phyloP scores from a whole-genome alignment of 164 flowering plant genomes.

The Santalum album region DNA sequence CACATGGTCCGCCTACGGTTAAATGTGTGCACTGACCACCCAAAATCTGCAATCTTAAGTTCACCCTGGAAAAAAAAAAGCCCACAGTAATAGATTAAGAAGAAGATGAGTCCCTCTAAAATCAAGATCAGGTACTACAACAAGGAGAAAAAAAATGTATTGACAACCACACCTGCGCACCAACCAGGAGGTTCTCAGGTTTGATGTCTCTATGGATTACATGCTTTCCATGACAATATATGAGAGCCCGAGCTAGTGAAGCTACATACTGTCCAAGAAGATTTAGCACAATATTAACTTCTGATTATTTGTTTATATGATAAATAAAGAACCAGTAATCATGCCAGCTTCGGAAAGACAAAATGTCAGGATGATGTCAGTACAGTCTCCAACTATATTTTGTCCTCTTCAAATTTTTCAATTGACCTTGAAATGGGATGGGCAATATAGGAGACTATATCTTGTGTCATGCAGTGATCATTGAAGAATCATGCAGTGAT shows the following conservation, averaged over 20 bases:
- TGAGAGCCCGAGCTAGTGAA: conserved; percentile 81
- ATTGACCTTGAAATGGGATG: too few relatives aligned
- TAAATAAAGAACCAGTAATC: neutral
- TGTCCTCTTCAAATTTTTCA: too few relatives aligned
- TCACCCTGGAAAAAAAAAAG: conserved; percentile 61
- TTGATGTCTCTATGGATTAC: conserved; percentile 96
- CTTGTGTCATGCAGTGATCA: too few relatives aligned
- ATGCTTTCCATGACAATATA: conserved; percentile 93
- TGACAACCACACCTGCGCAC: conserved; percentile 52
- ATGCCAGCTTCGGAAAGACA: too few relatives aligned
- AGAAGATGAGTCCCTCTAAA: too few relatives aligned
- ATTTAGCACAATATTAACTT: neutral
- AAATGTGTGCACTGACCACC: conserved; percentile 99
- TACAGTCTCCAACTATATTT: too few relatives aligned
- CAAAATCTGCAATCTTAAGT: conserved; percentile 93
- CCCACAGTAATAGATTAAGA: too few relatives aligned
- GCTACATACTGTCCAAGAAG: conserved; percentile 63
- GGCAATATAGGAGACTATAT: too few relatives aligned
- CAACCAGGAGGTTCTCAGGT: conserved; percentile 90
- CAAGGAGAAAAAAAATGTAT: neutral
- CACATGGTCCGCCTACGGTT: conserved; percentile 94
- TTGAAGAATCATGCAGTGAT: too few relatives aligned
- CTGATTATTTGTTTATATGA: neutral
- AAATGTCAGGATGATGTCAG: too few relatives aligned
- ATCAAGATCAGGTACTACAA: too few relatives aligned